Base-by-base conservation (phyloP, 768 basidiomycete species). In the Coprinellus aureogranulatus region DNA sequence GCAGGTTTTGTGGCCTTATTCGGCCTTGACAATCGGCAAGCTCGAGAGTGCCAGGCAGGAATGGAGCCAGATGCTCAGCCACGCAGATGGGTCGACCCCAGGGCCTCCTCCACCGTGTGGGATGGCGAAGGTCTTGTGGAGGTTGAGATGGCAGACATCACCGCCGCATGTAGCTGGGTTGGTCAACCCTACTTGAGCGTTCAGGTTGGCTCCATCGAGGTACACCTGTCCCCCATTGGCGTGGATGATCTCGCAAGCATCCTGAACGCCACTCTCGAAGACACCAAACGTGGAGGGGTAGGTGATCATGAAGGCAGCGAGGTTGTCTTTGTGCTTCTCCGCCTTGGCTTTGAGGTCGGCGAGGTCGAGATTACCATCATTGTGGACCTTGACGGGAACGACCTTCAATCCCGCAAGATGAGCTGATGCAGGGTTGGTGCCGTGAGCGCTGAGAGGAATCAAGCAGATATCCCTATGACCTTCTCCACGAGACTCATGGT, bases 361-460 rank as follows among this genome's bases (percentile, higher is more conserved):
- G 18, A 98, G 77, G 68, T 99, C 94, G 37, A 98, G 82, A 66
- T 87, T 94, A 39, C 97, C 97, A 67, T 96, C 90, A 10, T 77
- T 70, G 54, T 88, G 84, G 2, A 89, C 90, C 77, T 97, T 96
- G 70, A 99, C 87, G n/a, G 96, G 73, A 5, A 99, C 92, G 39
- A 99, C 97, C 72, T 93, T 97, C 70, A 98, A 78, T 12, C 96
- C 96, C 31, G 95, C 94, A 94, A 99, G 95, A 48, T 90, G 88
- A 53, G 97, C 97, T 23, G 93, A 95, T 91, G 97, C 97, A 47
- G 97, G 97, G 74, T 99, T 98, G 42, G 97, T 98, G 42, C 97
- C 97, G 74, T 98, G 97, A 2, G 97, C 97, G 64, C 93, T 96
- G 54, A 96, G 75, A 54, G 97, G 97, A 64, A 98, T 96, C 52